Evolutionary conservation across 768 basidiomycete genomes (phyloP).

Genomic region (Lentinula raphanica): DNA sequence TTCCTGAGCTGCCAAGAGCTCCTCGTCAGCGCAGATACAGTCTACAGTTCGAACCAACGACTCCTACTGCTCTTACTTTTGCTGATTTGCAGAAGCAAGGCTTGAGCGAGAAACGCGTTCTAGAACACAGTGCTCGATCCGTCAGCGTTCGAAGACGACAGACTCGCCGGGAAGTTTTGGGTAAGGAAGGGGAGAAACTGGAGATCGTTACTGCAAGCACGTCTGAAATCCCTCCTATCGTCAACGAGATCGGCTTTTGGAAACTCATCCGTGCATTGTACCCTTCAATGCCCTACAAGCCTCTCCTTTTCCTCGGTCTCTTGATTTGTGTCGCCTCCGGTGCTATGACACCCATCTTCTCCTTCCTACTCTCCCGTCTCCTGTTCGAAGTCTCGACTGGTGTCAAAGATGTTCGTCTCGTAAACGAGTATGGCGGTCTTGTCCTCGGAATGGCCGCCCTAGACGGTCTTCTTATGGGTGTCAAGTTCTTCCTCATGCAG

Average conservation of each 20-base stretch:
- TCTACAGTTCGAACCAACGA: constrained; percentile 62
- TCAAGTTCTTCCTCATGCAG: constrained; percentile 83
- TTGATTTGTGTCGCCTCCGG: constrained; percentile 68
- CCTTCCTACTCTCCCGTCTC: constrained; percentile 78
- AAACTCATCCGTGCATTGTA: constrained; percentile 48
- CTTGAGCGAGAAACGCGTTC: constrained; percentile 35
- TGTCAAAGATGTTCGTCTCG: constrained; percentile 52
- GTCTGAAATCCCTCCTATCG: constrained; percentile 13
- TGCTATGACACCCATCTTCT: constrained; percentile 87
- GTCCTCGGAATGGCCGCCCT: constrained; percentile 67
- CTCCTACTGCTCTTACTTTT: constrained; percentile 26
- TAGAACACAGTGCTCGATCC: constrained; percentile 33
- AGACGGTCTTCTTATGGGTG: constrained; percentile 70
- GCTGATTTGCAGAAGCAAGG: constrained; percentile 6
- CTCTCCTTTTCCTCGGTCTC: constrained; percentile 64
- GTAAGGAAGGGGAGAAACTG: constrained; percentile 17
- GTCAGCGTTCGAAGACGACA: constrained; percentile 16
- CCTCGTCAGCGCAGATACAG: constrained; percentile 38
- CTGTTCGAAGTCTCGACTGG: constrained; percentile 72
- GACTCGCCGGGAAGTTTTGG: constrained; percentile 15
- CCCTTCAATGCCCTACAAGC: constrained; percentile 72
- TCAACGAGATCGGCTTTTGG: constrained; percentile 32
- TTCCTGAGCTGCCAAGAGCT: constrained; percentile 14
- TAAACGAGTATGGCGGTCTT: constrained; percentile 70
- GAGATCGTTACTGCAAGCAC: constrained; percentile 18